Evolutionary conservation across 768 basidiomycete species (phyloP).

Genomic region (Serendipita sp.): DNA sequence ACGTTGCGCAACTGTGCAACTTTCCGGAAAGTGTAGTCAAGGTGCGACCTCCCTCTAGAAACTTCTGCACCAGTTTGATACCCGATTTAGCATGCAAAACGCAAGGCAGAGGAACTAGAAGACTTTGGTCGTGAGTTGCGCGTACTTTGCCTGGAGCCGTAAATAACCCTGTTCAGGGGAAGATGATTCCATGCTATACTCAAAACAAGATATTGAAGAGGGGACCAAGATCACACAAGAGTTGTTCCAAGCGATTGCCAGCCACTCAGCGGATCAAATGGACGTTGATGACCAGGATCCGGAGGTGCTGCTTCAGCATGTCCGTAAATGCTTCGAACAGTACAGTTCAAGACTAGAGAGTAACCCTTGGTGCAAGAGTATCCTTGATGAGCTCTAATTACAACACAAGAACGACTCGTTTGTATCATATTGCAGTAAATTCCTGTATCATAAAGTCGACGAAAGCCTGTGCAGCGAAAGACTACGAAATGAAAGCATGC

Average conservation of each 20-base stretch:
- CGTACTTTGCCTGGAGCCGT: conserved; percentile 10
- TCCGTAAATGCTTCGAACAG: conserved; percentile 47
- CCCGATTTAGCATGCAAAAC: conserved; percentile 53
- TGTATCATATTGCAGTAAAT: background rate
- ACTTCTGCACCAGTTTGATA: background rate
- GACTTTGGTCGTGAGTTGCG: conserved; percentile 47
- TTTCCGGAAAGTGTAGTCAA: conserved; percentile 91
- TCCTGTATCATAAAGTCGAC: background rate
- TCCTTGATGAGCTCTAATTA: conserved; percentile 23
- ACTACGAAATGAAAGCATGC: conserved; percentile 14
- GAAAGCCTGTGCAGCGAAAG: too few relatives aligned
- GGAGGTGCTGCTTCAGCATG: conserved; percentile 30
- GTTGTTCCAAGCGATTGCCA: conserved; percentile 54
- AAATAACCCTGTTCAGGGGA: conserved; percentile 16
- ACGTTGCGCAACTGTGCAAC: conserved; percentile 93
- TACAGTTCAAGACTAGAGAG: conserved; percentile 54
- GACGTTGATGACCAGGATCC: conserved; percentile 18
- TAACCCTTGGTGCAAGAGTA: conserved; percentile 60
- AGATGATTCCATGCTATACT: conserved; percentile 28
- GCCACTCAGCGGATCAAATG: conserved; percentile 34
- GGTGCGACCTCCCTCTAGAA: conserved; percentile 24
- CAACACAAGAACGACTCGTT: background rate
- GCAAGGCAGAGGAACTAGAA: conserved; percentile 82
- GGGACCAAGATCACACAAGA: conserved; percentile 70
- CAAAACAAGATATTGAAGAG: conserved; percentile 48